Evolutionary conservation across 352 stramenopile genomes (phyloP).

Genomic region (Globisporangium acanthophoron): DNA sequence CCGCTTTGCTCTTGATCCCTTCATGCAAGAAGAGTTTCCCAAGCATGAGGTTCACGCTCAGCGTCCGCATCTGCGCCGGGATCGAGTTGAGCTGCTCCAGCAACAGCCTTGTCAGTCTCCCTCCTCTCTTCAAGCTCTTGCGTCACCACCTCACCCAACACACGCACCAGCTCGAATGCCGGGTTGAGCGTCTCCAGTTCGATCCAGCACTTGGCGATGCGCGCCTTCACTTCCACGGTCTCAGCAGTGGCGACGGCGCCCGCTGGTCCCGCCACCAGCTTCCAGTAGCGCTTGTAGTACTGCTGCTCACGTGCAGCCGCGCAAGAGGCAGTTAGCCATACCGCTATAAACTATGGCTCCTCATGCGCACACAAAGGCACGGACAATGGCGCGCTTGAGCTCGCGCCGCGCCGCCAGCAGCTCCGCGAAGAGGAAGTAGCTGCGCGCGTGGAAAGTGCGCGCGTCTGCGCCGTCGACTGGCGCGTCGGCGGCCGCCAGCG

Average conservation of each 20-base stretch:
- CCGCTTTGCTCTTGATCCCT: conserved; percentile 54
- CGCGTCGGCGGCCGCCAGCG: conserved; percentile 28
- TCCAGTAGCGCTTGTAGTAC: conserved; percentile 47
- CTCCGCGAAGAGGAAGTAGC: conserved; percentile 55
- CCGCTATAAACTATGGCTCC: no score
- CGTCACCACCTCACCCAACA: neutral
- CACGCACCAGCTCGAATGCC: conserved; percentile 56
- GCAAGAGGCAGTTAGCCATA: no score
- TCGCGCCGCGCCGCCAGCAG: conserved; percentile 61
- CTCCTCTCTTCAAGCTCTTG: neutral
- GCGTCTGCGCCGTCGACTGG: conserved; percentile 2
- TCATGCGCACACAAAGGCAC: neutral
- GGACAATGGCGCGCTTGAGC: conserved; percentile 66
- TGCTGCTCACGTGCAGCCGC: conserved; percentile 15
- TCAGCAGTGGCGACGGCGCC: conserved; percentile 11
- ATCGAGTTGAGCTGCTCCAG: conserved; percentile 47
- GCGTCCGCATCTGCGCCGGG: conserved; percentile 22
- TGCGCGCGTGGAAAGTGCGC: conserved; percentile 53
- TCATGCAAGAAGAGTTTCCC: conserved; percentile 59
- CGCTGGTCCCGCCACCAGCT: conserved; percentile 21
- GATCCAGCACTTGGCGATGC: conserved; percentile 70
- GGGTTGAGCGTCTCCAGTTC: conserved; percentile 46
- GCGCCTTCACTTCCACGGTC: conserved; percentile 31
- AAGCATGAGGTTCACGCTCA: conserved; percentile 63
- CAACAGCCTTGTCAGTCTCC: neutral